Evolutionary conservation across 1,284 basidiomycete genomes (phyloP).

Genomic region (Sanghuangporus weigelae): DNA sequence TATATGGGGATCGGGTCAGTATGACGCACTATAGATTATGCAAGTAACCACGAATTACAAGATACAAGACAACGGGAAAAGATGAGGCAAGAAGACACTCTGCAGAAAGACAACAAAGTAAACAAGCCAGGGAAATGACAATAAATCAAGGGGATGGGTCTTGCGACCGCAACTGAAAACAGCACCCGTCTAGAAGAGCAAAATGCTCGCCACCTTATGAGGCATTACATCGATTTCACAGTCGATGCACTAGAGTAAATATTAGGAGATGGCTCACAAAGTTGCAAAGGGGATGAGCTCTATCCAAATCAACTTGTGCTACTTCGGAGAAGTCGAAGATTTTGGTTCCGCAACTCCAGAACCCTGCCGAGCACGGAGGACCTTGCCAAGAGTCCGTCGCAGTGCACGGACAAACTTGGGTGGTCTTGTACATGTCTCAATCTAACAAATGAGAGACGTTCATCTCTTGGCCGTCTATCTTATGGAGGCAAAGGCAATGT

Average conservation of each 20-base stretch:
- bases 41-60: background rate
- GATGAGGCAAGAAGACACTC: too few relatives aligned
- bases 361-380: background rate
- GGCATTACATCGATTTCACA: too few relatives aligned
- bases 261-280: too few relatives aligned
- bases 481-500: background rate
- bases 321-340: background rate
- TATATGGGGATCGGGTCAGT: conserved; percentile 23
- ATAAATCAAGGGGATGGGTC: too few relatives aligned
- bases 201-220: too few relatives aligned
- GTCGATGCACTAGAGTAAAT: too few relatives aligned
- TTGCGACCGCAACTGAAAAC: too few relatives aligned
- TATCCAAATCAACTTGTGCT: background rate
- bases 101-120: too few relatives aligned
- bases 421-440: background rate
- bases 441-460: background rate
- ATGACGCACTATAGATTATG: background rate
- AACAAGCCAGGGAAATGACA: too few relatives aligned
- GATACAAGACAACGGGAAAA: background rate
- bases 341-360: background rate
- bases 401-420: too few relatives aligned
- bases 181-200: too few relatives aligned
- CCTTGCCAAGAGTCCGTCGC: background rate
- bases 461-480: background rate
- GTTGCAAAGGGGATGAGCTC: too few relatives aligned